These are phyloP conservation scores for Chlorella variabilis DNA, from an alignment of 163 green algal genomes.

Conservation along the genomic window DNA sequence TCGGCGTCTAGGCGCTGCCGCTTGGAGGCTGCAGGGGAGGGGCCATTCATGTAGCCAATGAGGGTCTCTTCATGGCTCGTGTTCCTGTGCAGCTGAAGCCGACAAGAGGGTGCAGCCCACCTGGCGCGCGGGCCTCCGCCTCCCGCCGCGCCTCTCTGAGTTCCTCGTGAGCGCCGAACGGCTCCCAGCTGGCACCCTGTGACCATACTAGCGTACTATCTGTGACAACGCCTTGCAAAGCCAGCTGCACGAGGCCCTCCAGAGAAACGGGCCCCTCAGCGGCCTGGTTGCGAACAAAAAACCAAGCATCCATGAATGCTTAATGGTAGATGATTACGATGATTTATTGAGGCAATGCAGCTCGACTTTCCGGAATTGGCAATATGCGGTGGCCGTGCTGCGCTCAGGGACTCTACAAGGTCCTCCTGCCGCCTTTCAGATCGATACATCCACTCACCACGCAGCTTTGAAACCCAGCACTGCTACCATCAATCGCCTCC, in stretches of 20 bases:
- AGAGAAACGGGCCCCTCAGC: neutral
- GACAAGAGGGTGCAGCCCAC: too few relatives aligned
- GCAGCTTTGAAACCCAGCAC: too few relatives aligned
- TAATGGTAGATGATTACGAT: too few relatives aligned
- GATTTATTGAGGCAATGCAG: too few relatives aligned
- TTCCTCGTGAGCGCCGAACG: neutral
- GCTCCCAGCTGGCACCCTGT: neutral
- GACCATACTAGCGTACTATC: neutral
- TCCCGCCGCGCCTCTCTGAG: neutral
- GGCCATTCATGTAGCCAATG: neutral
- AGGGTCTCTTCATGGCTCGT: too few relatives aligned
- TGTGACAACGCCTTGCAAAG: neutral
- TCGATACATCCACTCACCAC: too few relatives aligned
- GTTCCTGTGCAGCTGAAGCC: too few relatives aligned
- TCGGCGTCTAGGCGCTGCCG: neutral
- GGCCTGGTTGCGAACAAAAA: neutral
- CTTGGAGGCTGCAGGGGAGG: constrained; percentile 14
- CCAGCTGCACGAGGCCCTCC: neutral
- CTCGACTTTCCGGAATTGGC: too few relatives aligned
- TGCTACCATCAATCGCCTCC: too few relatives aligned
- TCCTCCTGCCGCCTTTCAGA: too few relatives aligned
- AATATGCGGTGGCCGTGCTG: too few relatives aligned
- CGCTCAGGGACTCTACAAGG: too few relatives aligned
- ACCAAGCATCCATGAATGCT: neutral
- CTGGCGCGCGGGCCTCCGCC: neutral